Evolutionary conservation across 441 rosid species (phyloP).

Genomic region (Omphalea diandra): DNA sequence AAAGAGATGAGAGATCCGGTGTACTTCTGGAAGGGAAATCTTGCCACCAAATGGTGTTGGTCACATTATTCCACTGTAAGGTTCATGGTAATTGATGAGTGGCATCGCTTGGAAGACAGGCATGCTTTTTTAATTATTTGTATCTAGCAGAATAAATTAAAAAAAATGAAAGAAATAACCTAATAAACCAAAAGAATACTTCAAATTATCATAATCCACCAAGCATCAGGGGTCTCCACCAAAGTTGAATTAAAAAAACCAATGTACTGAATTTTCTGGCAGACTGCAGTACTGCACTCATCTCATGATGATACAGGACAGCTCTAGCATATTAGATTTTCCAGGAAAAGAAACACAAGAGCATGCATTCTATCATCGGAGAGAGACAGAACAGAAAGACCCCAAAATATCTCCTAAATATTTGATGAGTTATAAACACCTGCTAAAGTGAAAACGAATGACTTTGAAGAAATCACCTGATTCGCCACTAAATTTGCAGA

Average conservation of each 20-base stretch:
- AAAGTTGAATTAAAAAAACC: not conserved
- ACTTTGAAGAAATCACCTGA: constrained; percentile 53
- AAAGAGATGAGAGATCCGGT: constrained; percentile 71
- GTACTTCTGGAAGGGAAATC: constrained; percentile 73
- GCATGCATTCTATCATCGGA: not conserved
- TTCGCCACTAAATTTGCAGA: constrained; percentile 86
- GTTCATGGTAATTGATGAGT: constrained; percentile 15
- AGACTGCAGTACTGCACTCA: no score
- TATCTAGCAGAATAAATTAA: constrained; percentile 3
- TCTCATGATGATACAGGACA: no score
- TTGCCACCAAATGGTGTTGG: constrained; percentile 99
- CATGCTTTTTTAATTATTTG: not conserved
- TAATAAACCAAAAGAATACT: not conserved
- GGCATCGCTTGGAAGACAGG: not conserved
- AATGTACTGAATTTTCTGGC: not conserved
- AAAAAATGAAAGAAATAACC: not conserved
- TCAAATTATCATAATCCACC: not conserved
- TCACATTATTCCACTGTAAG: constrained; percentile 83
- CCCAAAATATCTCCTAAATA: not conserved
- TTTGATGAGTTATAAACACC: not conserved
- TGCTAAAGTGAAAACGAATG: constrained; percentile 7
- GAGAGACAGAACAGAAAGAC: not conserved
- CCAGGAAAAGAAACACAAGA: not conserved
- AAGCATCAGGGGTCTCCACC: not conserved
- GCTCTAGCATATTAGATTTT: not conserved